A percentile compares a stretch with the other conserved stretches of the same genome.
Conservation (phyloP, 1,284 basidiomycete genomes). For the Heterobasidion annosum region DNA sequence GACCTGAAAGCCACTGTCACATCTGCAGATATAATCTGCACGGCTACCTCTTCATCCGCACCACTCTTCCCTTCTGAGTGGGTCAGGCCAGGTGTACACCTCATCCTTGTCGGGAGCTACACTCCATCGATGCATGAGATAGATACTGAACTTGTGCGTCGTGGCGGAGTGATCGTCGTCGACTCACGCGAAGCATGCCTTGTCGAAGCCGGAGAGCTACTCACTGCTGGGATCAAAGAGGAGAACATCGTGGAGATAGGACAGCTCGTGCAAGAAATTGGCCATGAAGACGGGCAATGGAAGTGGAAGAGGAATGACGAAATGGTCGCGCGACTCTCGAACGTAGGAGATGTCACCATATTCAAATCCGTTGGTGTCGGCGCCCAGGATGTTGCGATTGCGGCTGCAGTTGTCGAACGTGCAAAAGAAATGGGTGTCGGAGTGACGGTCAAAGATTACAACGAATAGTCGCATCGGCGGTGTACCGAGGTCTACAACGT, state of each 20-base stretch:
- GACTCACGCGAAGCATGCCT: conserved; percentile 66
- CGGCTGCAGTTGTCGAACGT: conserved; percentile 31
- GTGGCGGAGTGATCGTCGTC: conserved; percentile 50
- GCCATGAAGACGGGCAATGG: conserved; percentile 18
- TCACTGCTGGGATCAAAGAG: conserved; percentile 32
- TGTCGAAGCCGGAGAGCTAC: conserved; percentile 73
- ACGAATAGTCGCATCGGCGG: conserved; percentile 12
- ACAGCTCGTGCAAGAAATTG: conserved; percentile 30
- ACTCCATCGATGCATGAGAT: conserved; percentile 76
- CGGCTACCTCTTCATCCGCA: conserved; percentile 66
- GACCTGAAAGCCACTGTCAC: conserved; percentile 21
- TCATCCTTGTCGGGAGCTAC: conserved; percentile 81
- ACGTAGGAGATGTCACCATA: conserved; percentile 46
- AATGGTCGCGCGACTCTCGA: conserved; percentile 18
- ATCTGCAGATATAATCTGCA: conserved; percentile 51
- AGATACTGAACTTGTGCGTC: conserved; percentile 44
- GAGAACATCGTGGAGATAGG: conserved; percentile 52
- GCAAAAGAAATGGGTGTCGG: conserved; percentile 31
- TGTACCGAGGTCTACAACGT: not conserved
- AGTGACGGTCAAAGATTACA: conserved; percentile 27
- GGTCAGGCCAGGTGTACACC: conserved; percentile 54
- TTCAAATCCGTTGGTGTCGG: conserved; percentile 77
- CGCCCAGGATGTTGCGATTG: conserved; percentile 69
- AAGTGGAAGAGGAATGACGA: conserved; percentile 18
- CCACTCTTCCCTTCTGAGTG: conserved; percentile 64